phyloP scores from a whole-genome alignment of 2,329 filamentous ascomycete genomes.

The Metarhizium album region DNA sequence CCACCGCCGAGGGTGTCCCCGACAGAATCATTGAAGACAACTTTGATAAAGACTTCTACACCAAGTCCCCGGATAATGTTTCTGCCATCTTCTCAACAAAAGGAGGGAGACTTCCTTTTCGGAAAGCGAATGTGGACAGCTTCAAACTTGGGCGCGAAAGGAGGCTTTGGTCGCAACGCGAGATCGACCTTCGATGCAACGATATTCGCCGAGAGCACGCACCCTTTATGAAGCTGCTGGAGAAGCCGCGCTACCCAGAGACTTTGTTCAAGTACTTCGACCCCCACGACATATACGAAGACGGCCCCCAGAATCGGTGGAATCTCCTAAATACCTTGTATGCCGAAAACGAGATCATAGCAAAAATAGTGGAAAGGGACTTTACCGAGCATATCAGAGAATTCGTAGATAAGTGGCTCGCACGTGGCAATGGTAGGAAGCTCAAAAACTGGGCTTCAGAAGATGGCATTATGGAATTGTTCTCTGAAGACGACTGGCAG shows the following conservation, averaged over 20 bases:
- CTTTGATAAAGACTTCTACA: constrained; percentile 28
- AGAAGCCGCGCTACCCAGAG: constrained; percentile 21
- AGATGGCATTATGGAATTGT: constrained; percentile 14
- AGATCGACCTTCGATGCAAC: constrained; percentile 29
- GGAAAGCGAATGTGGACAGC: constrained; percentile 16
- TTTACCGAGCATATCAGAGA: constrained; percentile 19
- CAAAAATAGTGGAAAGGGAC: constrained; percentile 14
- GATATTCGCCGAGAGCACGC: constrained; percentile 26
- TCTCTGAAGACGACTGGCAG: constrained; percentile 17
- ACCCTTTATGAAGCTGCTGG: constrained; percentile 24
- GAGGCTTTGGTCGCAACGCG: constrained; percentile 27
- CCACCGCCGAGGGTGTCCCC: constrained; percentile 13
- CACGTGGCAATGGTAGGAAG: constrained; percentile 18
- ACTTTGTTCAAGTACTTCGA: constrained; percentile 40
- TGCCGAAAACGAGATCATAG: constrained; percentile 28
- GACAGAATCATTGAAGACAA: constrained; percentile 25
- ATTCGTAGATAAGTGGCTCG: constrained; percentile 28
- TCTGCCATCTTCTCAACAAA: constrained; percentile 30
- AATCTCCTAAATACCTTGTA: constrained; percentile 31
- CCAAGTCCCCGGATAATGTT: constrained; percentile 10
- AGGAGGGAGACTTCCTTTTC: constrained; percentile 19
- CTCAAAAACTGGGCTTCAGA: constrained; percentile 18
- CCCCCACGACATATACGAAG: constrained; percentile 32
- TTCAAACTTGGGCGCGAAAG: constrained; percentile 17
- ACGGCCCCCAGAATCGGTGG: constrained; percentile 38